Conservation (phyloP, 495 filamentous ascomycete species). For the Gamarada debralockiae region DNA sequence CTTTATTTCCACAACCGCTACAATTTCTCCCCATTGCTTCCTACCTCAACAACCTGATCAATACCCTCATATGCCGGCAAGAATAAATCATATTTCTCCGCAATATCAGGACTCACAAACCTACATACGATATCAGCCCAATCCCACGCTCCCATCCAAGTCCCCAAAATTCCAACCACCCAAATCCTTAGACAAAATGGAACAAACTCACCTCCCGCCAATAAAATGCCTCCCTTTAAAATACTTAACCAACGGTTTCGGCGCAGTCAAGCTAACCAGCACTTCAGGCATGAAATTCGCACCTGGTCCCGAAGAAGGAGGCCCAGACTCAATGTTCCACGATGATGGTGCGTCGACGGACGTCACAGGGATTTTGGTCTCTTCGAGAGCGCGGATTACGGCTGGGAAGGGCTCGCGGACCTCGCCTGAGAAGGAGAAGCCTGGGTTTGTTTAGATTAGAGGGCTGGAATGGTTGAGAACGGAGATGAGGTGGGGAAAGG, state of each 20-base stretch:
- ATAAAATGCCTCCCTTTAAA: conserved; percentile 87
- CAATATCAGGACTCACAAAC: conserved; percentile 75
- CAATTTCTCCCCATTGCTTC: conserved; percentile 53
- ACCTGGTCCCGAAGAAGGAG: conserved; percentile 73
- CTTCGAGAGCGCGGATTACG: conserved; percentile 72
- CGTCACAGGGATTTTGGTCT: conserved; percentile 70
- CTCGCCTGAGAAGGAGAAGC: conserved; percentile 91
- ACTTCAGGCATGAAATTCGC: conserved; percentile 72
- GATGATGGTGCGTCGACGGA: conserved; percentile 89
- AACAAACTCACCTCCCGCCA: conserved; percentile 60
- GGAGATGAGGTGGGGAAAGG: neutral
- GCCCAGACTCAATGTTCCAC: conserved; percentile 88
- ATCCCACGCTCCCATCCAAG: neutral
- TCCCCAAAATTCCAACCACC: neutral
- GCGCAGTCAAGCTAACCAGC: conserved; percentile 86
- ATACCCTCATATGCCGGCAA: conserved; percentile 80
- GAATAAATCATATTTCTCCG: conserved; percentile 83
- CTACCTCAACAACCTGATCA: conserved; percentile 85
- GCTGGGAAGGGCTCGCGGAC: conserved; percentile 84
- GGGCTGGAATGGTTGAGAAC: too few relatives aligned
- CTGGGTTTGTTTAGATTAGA: conserved; percentile 29
- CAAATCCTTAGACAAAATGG: neutral
- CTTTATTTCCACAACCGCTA: conserved; percentile 26
- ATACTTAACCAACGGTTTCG: conserved; percentile 84
- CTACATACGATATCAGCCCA: conserved; percentile 32